These are phyloP conservation scores for Phytophthora kernoviae DNA, from an alignment of 352 stramenopile genomes.

Conservation along the genomic window DNA sequence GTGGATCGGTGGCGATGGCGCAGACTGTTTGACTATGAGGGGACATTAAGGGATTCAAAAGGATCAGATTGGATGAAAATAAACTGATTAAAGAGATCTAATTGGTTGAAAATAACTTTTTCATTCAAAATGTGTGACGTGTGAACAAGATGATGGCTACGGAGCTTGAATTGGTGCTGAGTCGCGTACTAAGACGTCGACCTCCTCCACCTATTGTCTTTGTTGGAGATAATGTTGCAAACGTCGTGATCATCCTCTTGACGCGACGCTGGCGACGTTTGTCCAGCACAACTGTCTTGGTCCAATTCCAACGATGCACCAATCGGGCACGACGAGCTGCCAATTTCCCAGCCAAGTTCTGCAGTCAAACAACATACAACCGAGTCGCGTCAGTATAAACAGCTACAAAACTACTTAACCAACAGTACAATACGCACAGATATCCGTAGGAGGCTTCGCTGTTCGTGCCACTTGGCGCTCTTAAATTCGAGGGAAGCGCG, in stretches of 20 bases:
- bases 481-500: slow-evolving; percentile 43
- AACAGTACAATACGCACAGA: slow-evolving; percentile 35
- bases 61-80: no score
- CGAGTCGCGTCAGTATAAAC: background rate
- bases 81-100: no score
- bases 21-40: no score
- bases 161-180: background rate
- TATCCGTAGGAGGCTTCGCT: slow-evolving; percentile 52
- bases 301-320: slow-evolving; percentile 38
- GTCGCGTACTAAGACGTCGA: slow-evolving; percentile 6
- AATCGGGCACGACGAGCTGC: slow-evolving; percentile 29
- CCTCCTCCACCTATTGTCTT: slow-evolving; percentile 6
- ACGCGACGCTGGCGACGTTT: slow-evolving; percentile 26
- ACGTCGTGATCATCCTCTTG: slow-evolving; percentile 24
- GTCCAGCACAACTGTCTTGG: slow-evolving; percentile 28
- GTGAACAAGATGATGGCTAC: background rate
- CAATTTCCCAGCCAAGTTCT: slow-evolving; percentile 45
- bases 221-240: slow-evolving; percentile 10
- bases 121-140: no score
- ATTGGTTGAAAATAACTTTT: no score
- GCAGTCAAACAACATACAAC: background rate
- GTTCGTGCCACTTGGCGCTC: slow-evolving; percentile 44
- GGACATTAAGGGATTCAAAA: no score
- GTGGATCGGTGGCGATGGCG: no score
- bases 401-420: background rate